phyloP scores from a whole-genome alignment of 1,284 basidiomycete genomes.

The Bjerkandera adusta region DNA sequence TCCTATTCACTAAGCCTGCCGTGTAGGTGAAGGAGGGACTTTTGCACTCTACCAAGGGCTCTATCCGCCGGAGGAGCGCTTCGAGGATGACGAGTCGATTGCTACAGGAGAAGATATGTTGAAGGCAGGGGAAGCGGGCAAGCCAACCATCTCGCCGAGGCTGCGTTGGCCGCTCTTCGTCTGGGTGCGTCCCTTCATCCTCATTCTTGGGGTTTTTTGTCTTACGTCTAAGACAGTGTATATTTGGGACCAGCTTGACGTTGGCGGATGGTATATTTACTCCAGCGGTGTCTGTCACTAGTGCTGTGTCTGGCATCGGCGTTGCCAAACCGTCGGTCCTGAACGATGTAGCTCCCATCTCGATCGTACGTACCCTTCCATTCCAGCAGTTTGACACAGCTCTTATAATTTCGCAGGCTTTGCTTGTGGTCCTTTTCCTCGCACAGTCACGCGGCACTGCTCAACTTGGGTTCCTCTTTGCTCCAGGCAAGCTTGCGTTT shows the following conservation, averaged over 20 bases:
- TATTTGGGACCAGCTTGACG: slow-evolving; percentile 50
- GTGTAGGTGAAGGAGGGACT: slow-evolving; percentile 57
- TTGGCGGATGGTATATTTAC: slow-evolving; percentile 64
- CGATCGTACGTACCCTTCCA: slow-evolving; percentile 41
- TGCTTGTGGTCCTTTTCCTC: slow-evolving; percentile 56
- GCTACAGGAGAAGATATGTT: slow-evolving; percentile 1
- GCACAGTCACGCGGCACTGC: slow-evolving; percentile 59
- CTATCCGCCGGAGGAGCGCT: slow-evolving; percentile 48
- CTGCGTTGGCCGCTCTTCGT: slow-evolving; percentile 49
- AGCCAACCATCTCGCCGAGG: slow-evolving; percentile 26
- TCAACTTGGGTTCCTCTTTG: slow-evolving; percentile 47
- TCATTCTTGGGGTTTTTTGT: not conserved
- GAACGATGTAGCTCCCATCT: slow-evolving; percentile 51
- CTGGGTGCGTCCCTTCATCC: slow-evolving; percentile 40
- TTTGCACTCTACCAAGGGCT: slow-evolving; percentile 64
- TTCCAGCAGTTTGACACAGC: not conserved
- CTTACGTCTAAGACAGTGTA: slow-evolving; percentile 17
- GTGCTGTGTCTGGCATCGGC: slow-evolving; percentile 63
- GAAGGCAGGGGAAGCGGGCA: too few relatives aligned
- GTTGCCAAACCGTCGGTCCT: slow-evolving; percentile 51
- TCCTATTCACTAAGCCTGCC: not conserved
- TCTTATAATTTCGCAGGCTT: slow-evolving; percentile 33
- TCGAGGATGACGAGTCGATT: slow-evolving; percentile 34
- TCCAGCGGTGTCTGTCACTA: slow-evolving; percentile 67
- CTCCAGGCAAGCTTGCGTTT: slow-evolving; percentile 41